Conservation (phyloP, 306 rosid genomes). For the Prunus salicina region DNA sequence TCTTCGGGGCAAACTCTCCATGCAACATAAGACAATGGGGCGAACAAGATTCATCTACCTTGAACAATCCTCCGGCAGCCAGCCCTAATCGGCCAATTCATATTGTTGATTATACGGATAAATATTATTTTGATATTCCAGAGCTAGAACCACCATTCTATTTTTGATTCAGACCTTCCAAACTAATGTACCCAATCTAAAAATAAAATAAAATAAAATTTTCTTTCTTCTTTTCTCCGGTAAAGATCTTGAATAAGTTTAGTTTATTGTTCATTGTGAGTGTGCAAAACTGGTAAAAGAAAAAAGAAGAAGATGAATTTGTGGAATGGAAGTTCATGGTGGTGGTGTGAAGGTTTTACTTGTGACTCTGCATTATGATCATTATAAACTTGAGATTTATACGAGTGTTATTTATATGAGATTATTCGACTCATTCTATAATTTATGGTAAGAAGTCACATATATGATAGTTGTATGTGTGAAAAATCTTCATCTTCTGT, state of each 20-base stretch:
- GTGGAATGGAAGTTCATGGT: not conserved
- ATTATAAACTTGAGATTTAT: not conserved
- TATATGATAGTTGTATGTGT: no score
- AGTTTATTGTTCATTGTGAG: not conserved
- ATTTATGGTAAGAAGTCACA: no score
- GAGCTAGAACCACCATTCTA: not conserved
- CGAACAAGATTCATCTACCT: not conserved
- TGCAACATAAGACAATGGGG: not conserved
- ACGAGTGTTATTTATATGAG: no score
- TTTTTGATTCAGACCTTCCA: not conserved
- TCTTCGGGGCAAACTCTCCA: not conserved
- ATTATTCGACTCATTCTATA: no score
- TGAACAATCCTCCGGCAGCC: not conserved
- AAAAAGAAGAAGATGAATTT: not conserved
- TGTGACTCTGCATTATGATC: not conserved
- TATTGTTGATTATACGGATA: not conserved
- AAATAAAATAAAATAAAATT: not conserved
- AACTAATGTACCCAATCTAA: no score
- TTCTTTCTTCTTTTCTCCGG: not conserved
- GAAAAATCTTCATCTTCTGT: fast-evolving
- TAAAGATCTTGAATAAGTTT: not conserved
- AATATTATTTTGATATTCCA: not conserved
- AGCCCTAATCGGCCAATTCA: not conserved
- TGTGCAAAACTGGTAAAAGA: not conserved
- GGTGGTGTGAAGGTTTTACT: not conserved